A percentile compares a stretch with the other conserved stretches of the same genome.
phyloP scores from a whole-genome alignment of 768 basidiomycete species.

The Lyophyllum atratum region DNA sequence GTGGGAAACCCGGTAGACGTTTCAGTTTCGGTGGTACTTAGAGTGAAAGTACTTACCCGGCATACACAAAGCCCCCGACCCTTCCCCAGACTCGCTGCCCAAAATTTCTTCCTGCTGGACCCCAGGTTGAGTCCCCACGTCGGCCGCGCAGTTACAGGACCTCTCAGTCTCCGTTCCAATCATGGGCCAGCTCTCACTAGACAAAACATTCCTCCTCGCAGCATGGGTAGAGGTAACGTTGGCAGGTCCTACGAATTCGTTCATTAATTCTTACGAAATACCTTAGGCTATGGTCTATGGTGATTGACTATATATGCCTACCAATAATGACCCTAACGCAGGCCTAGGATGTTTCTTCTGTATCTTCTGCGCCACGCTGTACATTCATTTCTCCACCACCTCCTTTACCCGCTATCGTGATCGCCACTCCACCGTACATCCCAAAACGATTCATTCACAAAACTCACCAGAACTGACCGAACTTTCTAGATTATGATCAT shows the following conservation, averaged over 20 bases:
- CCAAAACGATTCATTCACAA: too few relatives aligned
- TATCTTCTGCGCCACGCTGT: slow-evolving; percentile 7
- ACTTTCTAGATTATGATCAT: slow-evolving; percentile 1
- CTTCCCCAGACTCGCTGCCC: too few relatives aligned
- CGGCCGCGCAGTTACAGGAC: too few relatives aligned
- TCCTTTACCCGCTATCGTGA: background rate
- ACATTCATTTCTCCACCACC: background rate
- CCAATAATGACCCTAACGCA: background rate
- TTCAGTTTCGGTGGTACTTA: too few relatives aligned
- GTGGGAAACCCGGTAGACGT: too few relatives aligned
- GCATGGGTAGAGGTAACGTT: slow-evolving; percentile 4
- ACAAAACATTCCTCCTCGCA: slow-evolving; percentile 9
- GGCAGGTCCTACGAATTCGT: background rate
- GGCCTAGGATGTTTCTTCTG: background rate
- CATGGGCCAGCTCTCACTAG: slow-evolving; percentile 7
- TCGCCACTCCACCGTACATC: background rate
- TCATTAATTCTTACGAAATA: background rate
- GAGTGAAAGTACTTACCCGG: too few relatives aligned
- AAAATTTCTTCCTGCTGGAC: too few relatives aligned
- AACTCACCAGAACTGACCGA: background rate
- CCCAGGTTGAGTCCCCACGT: too few relatives aligned
- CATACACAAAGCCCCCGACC: too few relatives aligned
- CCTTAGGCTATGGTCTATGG: background rate
- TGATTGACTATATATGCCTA: background rate
- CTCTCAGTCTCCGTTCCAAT: background rate